Percentiles rank a stretch among this genome's conserved stretches.
phyloP scores from a whole-genome alignment of 2,329 filamentous ascomycete species.

The Paracorniculantispora psalliotae region DNA sequence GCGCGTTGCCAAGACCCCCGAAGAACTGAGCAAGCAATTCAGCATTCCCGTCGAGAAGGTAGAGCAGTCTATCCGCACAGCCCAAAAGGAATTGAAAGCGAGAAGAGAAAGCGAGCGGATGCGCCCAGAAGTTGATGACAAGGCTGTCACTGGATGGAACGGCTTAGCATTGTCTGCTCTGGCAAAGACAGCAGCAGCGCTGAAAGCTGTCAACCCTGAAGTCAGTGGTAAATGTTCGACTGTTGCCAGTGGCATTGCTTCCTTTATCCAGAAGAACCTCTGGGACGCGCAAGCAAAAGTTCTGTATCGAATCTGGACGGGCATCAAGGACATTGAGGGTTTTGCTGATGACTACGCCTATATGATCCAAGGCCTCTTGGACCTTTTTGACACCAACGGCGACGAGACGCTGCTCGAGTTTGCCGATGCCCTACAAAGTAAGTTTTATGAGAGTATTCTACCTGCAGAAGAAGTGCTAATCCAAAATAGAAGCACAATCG shows the following conservation, averaged over 20 bases:
- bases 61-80: constrained; percentile 59
- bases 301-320: constrained; percentile 70
- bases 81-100: constrained; percentile 62
- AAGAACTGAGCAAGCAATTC: constrained; percentile 69
- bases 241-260: constrained; percentile 62
- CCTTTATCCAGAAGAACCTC: constrained; percentile 67
- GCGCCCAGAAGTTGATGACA: constrained; percentile 76
- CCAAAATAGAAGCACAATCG: constrained; percentile 61
- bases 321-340: constrained; percentile 57
- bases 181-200: constrained; percentile 65
- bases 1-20: constrained; percentile 61
- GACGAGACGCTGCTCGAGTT: constrained; percentile 72
- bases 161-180: constrained; percentile 81
- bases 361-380: constrained; percentile 73
- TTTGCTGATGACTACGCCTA: constrained; percentile 97
- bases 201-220: constrained; percentile 55
- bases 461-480: neutral
- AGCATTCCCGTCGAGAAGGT: constrained; percentile 66
- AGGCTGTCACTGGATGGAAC: constrained; percentile 83
- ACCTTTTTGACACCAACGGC: constrained; percentile 78
- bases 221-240: constrained; percentile 56
- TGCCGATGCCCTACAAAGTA: constrained; percentile 75
- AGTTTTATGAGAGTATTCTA: constrained; percentile 20
- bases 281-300: constrained; percentile 60
- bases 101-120: constrained; percentile 71